These are phyloP conservation scores for Epichloe coenophiala DNA, from an alignment of 2,329 filamentous ascomycete genomes.

Conservation along the genomic window DNA sequence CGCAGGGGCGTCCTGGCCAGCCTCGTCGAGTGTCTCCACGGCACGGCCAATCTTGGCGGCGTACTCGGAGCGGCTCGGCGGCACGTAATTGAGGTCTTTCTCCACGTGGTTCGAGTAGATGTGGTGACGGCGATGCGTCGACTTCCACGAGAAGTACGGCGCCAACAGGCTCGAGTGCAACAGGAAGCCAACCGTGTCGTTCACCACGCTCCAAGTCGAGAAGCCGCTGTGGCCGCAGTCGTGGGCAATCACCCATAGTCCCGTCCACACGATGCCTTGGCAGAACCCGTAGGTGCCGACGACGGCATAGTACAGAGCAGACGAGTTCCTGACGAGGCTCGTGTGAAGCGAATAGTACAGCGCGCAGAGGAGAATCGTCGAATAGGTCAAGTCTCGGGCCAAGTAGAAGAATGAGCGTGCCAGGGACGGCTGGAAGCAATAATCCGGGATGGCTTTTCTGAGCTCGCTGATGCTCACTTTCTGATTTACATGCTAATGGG, in stretches of 20 bases:
- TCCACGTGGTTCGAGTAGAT: constrained; percentile 54
- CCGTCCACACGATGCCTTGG: constrained; percentile 53
- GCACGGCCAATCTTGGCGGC: background rate
- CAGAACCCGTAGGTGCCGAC: constrained; percentile 42
- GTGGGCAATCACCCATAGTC: constrained; percentile 58
- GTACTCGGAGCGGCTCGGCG: background rate
- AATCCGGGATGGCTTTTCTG: constrained; percentile 36
- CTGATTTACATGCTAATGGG: background rate
- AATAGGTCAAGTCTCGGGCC: constrained; percentile 39
- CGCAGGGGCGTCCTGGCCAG: constrained; percentile 51
- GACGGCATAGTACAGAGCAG: background rate
- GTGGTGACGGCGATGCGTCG: constrained; percentile 57
- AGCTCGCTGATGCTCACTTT: background rate
- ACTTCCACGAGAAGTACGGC: constrained; percentile 63
- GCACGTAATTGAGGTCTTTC: constrained; percentile 20
- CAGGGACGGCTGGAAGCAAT: constrained; percentile 40
- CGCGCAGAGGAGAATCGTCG: constrained; percentile 17
- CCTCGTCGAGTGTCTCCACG: constrained; percentile 28
- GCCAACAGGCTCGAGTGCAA: constrained; percentile 54
- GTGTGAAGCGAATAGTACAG: background rate
- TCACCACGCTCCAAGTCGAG: constrained; percentile 40
- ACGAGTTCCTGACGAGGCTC: background rate
- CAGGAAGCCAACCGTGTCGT: constrained; percentile 48
- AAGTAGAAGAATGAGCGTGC: constrained; percentile 27
- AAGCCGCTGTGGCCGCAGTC: constrained; percentile 60